phyloP scores from a whole-genome alignment of 73 alveolate genomes.

The Paramecium octaurelia region DNA sequence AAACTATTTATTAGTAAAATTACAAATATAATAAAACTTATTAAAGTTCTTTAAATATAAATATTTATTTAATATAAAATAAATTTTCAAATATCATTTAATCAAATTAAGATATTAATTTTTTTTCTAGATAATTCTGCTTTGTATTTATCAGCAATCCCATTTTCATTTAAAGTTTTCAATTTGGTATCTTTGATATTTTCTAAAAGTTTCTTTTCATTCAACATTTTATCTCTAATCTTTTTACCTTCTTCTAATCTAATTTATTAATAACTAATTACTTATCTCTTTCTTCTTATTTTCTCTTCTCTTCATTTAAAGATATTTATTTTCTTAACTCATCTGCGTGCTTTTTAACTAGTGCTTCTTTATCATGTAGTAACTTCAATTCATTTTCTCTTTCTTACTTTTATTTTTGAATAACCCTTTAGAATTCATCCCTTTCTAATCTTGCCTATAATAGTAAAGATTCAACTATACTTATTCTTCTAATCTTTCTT shows the following conservation, averaged over 20 bases:
- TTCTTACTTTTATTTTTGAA: slow-evolving; percentile 81
- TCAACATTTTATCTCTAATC: slow-evolving; percentile 82
- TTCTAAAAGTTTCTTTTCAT: slow-evolving; percentile 86
- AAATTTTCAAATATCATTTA: not conserved
- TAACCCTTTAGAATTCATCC: slow-evolving; percentile 86
- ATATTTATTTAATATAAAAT: not conserved
- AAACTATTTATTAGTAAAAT: no score
- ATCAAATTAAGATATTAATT: slow-evolving; percentile 49
- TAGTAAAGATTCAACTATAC: not conserved
- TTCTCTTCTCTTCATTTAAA: slow-evolving; percentile 79
- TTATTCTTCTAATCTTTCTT: slow-evolving; percentile 68
- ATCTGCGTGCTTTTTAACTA: slow-evolving; percentile 70
- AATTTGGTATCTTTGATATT: slow-evolving; percentile 83
- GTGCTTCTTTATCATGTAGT: slow-evolving; percentile 71
- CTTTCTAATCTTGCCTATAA: slow-evolving; percentile 78
- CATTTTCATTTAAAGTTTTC: slow-evolving; percentile 66
- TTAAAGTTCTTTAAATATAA: not conserved
- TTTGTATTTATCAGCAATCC: slow-evolving; percentile 83
- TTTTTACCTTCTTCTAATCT: slow-evolving; percentile 92
- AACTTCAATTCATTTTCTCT: slow-evolving; percentile 69
- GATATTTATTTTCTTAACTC: slow-evolving; percentile 82
- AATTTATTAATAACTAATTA: not conserved
- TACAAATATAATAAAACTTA: not conserved
- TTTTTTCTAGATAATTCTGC: slow-evolving; percentile 89
- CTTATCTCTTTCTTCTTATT: slow-evolving; percentile 73